Conservation (phyloP, 177 flowering plant species). For the Vitis hybrid region DNA sequence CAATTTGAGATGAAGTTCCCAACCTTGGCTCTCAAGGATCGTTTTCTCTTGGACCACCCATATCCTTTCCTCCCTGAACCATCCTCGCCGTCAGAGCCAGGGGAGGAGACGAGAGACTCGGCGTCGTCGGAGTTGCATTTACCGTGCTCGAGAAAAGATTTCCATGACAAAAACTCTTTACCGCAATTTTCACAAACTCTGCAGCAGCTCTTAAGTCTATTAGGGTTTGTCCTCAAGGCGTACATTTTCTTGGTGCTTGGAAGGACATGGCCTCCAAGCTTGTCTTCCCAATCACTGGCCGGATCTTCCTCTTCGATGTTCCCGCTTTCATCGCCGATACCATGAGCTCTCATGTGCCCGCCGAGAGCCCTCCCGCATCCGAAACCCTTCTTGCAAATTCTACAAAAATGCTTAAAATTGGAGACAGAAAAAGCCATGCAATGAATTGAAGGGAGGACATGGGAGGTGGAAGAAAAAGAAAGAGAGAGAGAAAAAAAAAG, state of each 20-base stretch:
- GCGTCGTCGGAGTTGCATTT: conserved; percentile 63
- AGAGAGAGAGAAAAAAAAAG: not conserved
- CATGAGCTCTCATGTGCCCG: conserved; percentile 99
- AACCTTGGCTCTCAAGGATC: conserved; percentile 51
- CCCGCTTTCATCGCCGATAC: conserved; percentile 65
- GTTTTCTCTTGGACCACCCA: conserved; percentile 76
- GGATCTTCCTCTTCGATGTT: conserved; percentile 61
- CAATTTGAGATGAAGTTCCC: conserved; percentile 38
- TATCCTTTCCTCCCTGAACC: conserved; percentile 34
- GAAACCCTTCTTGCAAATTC: conserved; percentile 89
- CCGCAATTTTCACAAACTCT: conserved; percentile 85
- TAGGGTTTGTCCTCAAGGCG: conserved; percentile 76
- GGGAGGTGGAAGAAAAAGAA: not conserved
- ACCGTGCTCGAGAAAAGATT: conserved; percentile 88
- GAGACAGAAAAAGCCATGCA: conserved; percentile 54
- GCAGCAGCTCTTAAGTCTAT: conserved; percentile 60
- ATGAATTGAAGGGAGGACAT: not conserved
- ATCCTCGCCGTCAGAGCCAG: conserved; percentile 50
- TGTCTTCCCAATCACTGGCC: conserved; percentile 66
- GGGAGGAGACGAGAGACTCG: conserved; percentile 58
- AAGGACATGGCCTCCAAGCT: conserved; percentile 31
- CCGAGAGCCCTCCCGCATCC: conserved; percentile 93
- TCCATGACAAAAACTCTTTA: conserved; percentile 86
- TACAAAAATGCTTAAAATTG: conserved; percentile 72
- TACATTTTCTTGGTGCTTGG: conserved; percentile 65